Conservation (phyloP, 345 rosid species). For the Boechera stricta region DNA sequence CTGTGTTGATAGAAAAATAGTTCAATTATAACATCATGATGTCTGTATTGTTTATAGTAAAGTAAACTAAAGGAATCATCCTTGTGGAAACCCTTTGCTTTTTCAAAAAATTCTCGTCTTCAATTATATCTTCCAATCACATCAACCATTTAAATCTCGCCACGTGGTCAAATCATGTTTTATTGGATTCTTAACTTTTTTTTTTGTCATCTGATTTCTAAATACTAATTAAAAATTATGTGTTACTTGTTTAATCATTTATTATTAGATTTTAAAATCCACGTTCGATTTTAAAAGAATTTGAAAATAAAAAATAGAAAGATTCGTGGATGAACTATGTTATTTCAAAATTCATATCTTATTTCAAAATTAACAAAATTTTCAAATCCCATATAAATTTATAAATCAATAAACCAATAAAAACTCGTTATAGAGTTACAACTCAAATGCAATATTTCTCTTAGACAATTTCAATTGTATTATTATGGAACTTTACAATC, state of each 20-base stretch:
- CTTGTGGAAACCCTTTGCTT: conserved; percentile 21
- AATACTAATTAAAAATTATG: too few species aligned
- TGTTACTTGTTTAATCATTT: too few species aligned
- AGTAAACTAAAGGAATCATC: conserved; percentile 25
- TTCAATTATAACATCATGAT: conserved; percentile 23
- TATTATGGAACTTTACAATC: not conserved
- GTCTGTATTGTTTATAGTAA: not conserved
- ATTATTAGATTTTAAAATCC: too few species aligned
- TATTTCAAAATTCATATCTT: too few species aligned
- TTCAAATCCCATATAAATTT: too few species aligned
- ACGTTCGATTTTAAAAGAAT: too few species aligned
- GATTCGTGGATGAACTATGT: too few species aligned
- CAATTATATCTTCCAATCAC: not conserved
- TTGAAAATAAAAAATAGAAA: too few species aligned
- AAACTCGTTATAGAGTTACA: not conserved
- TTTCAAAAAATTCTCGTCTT: conserved; percentile 11
- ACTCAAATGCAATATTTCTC: not conserved
- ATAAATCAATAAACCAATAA: too few species aligned
- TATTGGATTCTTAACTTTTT: too few species aligned
- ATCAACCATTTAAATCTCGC: conserved; percentile 3
- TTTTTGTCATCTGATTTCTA: too few species aligned
- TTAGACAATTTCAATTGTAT: not conserved
- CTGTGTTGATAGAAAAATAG: not conserved
- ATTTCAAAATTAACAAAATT: too few species aligned
- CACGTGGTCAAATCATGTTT: not conserved